Base-by-base conservation (phyloP, 208 protist species). In the Crithidia expoeki region DNA sequence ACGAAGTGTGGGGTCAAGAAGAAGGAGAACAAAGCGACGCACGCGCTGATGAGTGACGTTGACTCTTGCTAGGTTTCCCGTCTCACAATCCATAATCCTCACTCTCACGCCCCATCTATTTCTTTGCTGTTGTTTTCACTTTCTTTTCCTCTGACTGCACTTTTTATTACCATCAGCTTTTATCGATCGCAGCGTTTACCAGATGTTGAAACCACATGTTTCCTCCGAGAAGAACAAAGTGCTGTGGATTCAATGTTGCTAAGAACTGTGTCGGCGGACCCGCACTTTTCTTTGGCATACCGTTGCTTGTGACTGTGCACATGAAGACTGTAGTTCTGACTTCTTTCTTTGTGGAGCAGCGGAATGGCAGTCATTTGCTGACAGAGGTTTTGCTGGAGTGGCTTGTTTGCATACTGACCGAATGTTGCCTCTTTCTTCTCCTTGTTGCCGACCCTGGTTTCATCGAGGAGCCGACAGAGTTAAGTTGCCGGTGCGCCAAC, bases 401-500 rank as follows among this genome's bases (percentile, higher is more conserved):
- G 23, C 12, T 78, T 4, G 49, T 60, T 11, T 74, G 60, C 38
- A 14, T 71, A 1, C 1, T 62, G n/a, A 23, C 25, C 12, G 49
- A 52, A n/a, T 25, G 33, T 2, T 25, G 46, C 21, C 59, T 75
- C 27, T 68, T 80, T 55, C 69, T 79, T 16, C 46, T 85, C 27
- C 51, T 86, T 14, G 53, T 81, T 2, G 46, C 68, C 27, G 83
- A 94, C 51, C 84, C 88, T 4, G 88, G 88, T 17, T 81, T 89
- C 47, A 68, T 78, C 16, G 56, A 36, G 0, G 62, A 64, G 11
- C 53, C 69, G 36, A 72, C 73, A 4, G 53, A 44, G 12, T 53
- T 80, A 0, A 64, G 66, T 38, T 80, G 87, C 61, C 60, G 32
- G 2, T 94, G 88, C 49, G 75, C 73, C 33, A 36, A 80, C 0